phyloP scores from a whole-genome alignment of 164 flowering plant genomes.

The Euptelea pleiosperma region DNA sequence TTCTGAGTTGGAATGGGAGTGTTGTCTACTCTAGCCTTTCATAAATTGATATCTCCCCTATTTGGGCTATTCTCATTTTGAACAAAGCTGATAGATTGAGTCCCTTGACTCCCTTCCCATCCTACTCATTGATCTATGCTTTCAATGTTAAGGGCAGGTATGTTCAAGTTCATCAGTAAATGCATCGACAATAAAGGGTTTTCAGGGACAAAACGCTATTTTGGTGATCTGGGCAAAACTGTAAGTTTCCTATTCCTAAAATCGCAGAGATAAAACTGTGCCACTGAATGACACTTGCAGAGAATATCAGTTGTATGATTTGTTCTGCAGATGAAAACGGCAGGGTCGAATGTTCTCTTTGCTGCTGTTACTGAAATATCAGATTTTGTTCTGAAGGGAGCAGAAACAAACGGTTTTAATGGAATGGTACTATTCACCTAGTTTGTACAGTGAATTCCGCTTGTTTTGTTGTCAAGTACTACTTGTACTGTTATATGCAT shows the following conservation, averaged over 20 bases:
- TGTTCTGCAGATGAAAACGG: slow-evolving; percentile 65
- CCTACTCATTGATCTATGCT: slow-evolving; percentile 1
- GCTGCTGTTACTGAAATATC: slow-evolving; percentile 90
- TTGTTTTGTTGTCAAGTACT: background rate
- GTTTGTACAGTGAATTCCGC: background rate
- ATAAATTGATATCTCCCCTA: no score
- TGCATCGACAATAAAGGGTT: slow-evolving; percentile 71
- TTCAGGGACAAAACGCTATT: slow-evolving; percentile 89
- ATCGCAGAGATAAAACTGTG: background rate
- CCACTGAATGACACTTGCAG: background rate
- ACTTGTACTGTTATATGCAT: no score
- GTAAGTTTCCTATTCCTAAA: slow-evolving; percentile 38
- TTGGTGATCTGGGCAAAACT: slow-evolving; percentile 90
- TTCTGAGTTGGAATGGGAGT: slow-evolving; percentile 7
- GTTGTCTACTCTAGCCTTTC: background rate
- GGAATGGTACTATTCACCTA: slow-evolving; percentile 64
- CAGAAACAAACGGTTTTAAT: slow-evolving; percentile 82
- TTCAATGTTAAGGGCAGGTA: slow-evolving; percentile 43
- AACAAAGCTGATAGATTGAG: background rate
- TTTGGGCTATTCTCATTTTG: background rate
- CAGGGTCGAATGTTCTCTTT: slow-evolving; percentile 87
- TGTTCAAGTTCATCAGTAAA: slow-evolving; percentile 79
- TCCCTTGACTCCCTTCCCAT: background rate
- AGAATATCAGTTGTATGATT: slow-evolving; percentile 3
- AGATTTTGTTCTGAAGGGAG: slow-evolving; percentile 86